Evolutionary conservation across 73 alveolate genomes (phyloP).

Genomic region (Breviolum minutum): DNA sequence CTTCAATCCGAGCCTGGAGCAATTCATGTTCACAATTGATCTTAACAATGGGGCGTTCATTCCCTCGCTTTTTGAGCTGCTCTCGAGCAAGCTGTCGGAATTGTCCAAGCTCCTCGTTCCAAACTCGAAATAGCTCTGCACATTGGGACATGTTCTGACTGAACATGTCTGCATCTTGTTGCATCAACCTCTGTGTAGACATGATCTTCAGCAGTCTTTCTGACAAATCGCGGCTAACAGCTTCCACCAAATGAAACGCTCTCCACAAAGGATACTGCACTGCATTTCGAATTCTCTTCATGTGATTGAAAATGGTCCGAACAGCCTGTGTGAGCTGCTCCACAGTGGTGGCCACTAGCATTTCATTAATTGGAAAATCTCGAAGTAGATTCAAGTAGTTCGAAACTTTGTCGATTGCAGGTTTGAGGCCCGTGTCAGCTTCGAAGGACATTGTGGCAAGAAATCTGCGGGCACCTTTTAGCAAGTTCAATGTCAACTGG

Average conservation of each 20-base stretch:
- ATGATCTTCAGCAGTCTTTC: conserved; percentile 85
- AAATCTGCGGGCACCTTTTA: conserved; percentile 97
- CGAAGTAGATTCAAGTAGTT: conserved; percentile 93
- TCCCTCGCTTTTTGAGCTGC: conserved; percentile 92
- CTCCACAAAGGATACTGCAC: conserved; percentile 96
- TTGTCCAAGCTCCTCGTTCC: conserved; percentile 96
- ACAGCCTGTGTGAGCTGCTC: conserved; percentile 95
- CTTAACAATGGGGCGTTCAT: conserved; percentile 96
- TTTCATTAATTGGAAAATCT: conserved; percentile 94
- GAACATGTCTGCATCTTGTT: conserved; percentile 93
- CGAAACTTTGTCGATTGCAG: conserved; percentile 94
- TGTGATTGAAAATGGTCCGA: conserved; percentile 90
- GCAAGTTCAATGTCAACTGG: conserved; percentile 97
- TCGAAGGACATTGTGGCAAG: conserved; percentile 90
- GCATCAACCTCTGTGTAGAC: conserved; percentile 90
- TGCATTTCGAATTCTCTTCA: conserved; percentile 94
- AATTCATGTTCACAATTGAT: conserved; percentile 95
- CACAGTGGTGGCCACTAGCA: conserved; percentile 82
- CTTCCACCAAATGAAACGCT: conserved; percentile 96
- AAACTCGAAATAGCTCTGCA: conserved; percentile 95
- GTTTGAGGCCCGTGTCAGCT: conserved; percentile 95
- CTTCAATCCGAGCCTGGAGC: conserved; percentile 97
- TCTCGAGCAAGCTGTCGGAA: conserved; percentile 95
- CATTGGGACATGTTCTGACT: conserved; percentile 92
- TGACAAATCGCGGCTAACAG: conserved; percentile 96